These are phyloP conservation scores for Pseudodiploospora longispora DNA, from an alignment of 2,329 filamentous ascomycete species.

Conservation along the genomic window DNA sequence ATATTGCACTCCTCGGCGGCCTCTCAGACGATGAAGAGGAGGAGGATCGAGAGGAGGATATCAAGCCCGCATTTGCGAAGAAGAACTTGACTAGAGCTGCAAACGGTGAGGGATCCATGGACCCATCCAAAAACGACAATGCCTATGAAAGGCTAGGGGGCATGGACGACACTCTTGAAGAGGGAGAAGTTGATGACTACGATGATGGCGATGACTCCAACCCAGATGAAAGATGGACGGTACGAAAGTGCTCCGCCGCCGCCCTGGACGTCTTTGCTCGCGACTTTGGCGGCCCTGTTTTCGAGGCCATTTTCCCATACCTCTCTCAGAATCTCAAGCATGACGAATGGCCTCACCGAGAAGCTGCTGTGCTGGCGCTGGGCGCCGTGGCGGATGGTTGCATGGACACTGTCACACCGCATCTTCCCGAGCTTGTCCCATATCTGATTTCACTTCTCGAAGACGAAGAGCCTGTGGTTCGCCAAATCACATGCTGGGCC, in stretches of 20 bases:
- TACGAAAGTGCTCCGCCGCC: slow-evolving; percentile 94
- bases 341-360: slow-evolving; percentile 81
- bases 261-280: slow-evolving; percentile 89
- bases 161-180: slow-evolving; percentile 71
- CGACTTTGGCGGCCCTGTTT: slow-evolving; percentile 81
- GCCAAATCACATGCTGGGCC: slow-evolving; percentile 97
- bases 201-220: slow-evolving; percentile 71
- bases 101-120: slow-evolving; percentile 44
- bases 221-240: slow-evolving; percentile 87
- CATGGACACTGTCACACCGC: slow-evolving; percentile 79
- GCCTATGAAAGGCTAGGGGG: slow-evolving; percentile 45
- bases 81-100: slow-evolving; percentile 50
- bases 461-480: slow-evolving; percentile 80
- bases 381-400: slow-evolving; percentile 94
- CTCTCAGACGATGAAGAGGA: slow-evolving; percentile 85
- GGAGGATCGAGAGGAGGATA: slow-evolving; percentile 83
- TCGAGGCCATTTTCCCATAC: slow-evolving; percentile 87
- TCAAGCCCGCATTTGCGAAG: slow-evolving; percentile 87
- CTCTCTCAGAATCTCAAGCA: slow-evolving; percentile 84
- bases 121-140: slow-evolving; percentile 44
- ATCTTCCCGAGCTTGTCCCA: slow-evolving; percentile 81
- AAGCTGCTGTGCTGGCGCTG: slow-evolving; percentile 88
- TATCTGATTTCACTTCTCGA: slow-evolving; percentile 82
- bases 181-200: slow-evolving; percentile 77
- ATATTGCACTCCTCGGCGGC: slow-evolving; percentile 75